Percentiles rank a stretch among this genome's conserved stretches.
Evolutionary conservation across 129 eudicot species (phyloP).

Genomic region (Smallanthus sonchifolius): DNA sequence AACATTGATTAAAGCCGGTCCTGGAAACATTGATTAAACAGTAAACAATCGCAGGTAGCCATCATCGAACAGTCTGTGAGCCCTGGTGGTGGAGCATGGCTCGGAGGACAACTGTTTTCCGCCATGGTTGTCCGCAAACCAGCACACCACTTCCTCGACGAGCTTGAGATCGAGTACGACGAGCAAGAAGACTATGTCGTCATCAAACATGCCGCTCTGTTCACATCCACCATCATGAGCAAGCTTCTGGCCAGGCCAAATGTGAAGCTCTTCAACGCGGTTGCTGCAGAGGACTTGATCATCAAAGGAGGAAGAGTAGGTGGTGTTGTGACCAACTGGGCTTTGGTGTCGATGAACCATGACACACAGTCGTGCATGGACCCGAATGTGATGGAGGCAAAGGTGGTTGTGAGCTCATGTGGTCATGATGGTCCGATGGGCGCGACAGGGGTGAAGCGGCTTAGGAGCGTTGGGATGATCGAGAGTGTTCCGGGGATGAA

Average conservation of each 20-base stretch:
- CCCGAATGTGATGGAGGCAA: constrained; percentile 85
- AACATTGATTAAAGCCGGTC: neutral
- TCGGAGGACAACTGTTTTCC: constrained; percentile 79
- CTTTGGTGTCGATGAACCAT: constrained; percentile 72
- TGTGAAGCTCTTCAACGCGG: constrained; percentile 78
- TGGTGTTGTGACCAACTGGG: constrained; percentile 86
- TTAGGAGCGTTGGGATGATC: constrained; percentile 64
- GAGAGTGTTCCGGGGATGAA: constrained; percentile 75
- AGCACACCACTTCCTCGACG: constrained; percentile 68
- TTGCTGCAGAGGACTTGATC: constrained; percentile 80
- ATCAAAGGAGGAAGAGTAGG: constrained; percentile 55
- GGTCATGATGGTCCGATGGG: constrained; percentile 90
- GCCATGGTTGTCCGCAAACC: constrained; percentile 88
- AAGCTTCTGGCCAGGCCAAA: constrained; percentile 67
- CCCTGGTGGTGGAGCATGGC: constrained; percentile 93
- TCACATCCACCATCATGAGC: constrained; percentile 87
- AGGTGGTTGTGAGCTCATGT: constrained; percentile 72
- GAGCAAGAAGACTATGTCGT: constrained; percentile 70
- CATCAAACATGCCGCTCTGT: constrained; percentile 73
- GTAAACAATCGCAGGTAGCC: constrained; percentile 34
- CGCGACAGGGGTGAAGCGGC: constrained; percentile 77
- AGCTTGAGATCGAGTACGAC: constrained; percentile 62
- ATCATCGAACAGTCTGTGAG: constrained; percentile 81
- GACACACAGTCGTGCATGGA: constrained; percentile 86
- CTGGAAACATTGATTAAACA: neutral